Percentiles rank a stretch among this genome's conserved stretches.
phyloP scores from a whole-genome alignment of 495 filamentous ascomycete genomes.

The Trichoderma erinaceum region DNA sequence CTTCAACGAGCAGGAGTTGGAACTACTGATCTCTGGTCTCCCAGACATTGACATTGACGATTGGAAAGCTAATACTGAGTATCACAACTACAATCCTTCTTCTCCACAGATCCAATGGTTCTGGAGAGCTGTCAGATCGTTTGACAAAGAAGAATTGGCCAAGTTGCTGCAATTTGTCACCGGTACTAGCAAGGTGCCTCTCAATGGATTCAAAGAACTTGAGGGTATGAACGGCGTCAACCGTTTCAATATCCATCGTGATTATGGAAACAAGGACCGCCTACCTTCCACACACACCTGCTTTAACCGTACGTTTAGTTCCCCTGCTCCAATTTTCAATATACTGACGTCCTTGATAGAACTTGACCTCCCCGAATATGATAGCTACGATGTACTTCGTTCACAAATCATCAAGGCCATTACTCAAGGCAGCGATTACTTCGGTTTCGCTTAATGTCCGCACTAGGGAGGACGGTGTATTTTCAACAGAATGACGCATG shows the following conservation, averaged over 20 bases:
- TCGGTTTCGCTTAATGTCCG: conserved; percentile 76
- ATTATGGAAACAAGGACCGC: conserved; percentile 96
- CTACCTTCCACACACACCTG: conserved; percentile 96
- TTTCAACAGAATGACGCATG: background rate
- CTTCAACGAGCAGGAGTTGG: conserved; percentile 97
- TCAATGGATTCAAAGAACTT: conserved; percentile 98
- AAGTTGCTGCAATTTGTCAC: conserved; percentile 98
- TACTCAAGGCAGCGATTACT: conserved; percentile 93
- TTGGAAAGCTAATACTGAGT: conserved; percentile 98
- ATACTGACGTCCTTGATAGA: conserved; percentile 51
- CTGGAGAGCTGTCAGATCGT: conserved; percentile 96
- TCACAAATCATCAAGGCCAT: conserved; percentile 88
- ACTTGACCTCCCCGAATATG: conserved; percentile 97
- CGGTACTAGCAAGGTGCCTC: conserved; percentile 94
- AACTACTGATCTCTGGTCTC: conserved; percentile 92
- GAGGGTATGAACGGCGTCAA: conserved; percentile 99
- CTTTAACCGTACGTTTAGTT: conserved; percentile 85
- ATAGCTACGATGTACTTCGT: conserved; percentile 86
- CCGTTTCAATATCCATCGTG: conserved; percentile 97
- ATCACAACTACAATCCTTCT: conserved; percentile 93
- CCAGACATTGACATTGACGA: conserved; percentile 97
- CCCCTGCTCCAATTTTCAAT: conserved; percentile 18
- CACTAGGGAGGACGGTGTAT: background rate
- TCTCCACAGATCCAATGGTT: conserved; percentile 99
- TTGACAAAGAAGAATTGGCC: conserved; percentile 97